phyloP scores from a whole-genome alignment of 2,329 filamentous ascomycete genomes.

The Ophiocordyceps camponoti-rufipedis region DNA sequence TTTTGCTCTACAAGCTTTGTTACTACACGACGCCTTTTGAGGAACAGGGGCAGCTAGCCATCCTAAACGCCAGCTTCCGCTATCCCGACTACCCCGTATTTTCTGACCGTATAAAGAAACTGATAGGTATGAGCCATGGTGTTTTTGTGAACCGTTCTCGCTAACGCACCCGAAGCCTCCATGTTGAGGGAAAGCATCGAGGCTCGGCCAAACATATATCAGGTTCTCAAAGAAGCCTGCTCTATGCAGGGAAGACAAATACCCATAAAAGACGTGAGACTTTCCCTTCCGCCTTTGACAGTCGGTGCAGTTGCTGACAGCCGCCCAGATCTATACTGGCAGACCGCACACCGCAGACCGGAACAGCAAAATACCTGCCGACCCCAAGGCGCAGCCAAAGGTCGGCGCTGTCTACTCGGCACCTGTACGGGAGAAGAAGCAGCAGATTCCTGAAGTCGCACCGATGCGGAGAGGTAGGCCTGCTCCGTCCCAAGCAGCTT shows the following conservation, averaged over 20 bases:
- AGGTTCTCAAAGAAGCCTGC: constrained; percentile 75
- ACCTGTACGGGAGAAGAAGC: constrained; percentile 44
- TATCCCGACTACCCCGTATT: constrained; percentile 80
- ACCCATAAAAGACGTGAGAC: constrained; percentile 71
- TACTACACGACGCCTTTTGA: constrained; percentile 99
- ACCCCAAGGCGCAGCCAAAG: constrained; percentile 34
- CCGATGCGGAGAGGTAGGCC: constrained; percentile 81
- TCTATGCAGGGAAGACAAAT: constrained; percentile 73
- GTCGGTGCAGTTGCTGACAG: constrained; percentile 2
- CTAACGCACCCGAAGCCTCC: constrained; percentile 34
- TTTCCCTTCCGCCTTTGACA: background rate
- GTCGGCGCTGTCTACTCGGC: constrained; percentile 71
- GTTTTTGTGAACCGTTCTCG: background rate
- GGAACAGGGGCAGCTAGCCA: constrained; percentile 92
- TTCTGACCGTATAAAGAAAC: constrained; percentile 70
- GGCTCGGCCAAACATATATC: constrained; percentile 76
- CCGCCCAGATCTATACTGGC: constrained; percentile 49
- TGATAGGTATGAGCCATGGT: constrained; percentile 49
- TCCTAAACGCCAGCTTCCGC: constrained; percentile 86
- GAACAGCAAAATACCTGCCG: constrained; percentile 38
- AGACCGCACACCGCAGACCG: constrained; percentile 44
- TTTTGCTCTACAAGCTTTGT: constrained; percentile 91
- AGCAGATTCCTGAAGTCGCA: constrained; percentile 69
- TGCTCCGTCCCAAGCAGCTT: constrained; percentile 22
- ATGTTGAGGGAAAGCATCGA: constrained; percentile 80